These are phyloP conservation scores for Boletus eberwhitei DNA, from an alignment of 768 basidiomycete genomes.

Conservation along the genomic window DNA sequence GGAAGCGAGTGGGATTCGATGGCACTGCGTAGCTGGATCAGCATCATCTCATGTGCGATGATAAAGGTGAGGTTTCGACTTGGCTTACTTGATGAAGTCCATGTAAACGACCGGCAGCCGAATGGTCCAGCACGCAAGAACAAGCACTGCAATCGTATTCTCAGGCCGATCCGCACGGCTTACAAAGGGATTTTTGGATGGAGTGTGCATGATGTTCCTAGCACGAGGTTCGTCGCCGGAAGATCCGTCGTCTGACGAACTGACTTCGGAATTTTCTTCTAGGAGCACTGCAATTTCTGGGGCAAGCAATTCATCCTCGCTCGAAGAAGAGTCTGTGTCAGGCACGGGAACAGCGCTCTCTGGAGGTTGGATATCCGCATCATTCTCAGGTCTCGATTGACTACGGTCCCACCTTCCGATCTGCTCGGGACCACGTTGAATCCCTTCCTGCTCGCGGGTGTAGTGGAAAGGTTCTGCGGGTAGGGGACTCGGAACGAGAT, in stretches of 20 bases:
- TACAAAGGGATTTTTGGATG: constrained; percentile 16
- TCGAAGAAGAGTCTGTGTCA: constrained; percentile 11
- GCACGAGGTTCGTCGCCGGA: constrained; percentile 13
- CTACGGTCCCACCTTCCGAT: not conserved
- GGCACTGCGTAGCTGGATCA: constrained; percentile 42
- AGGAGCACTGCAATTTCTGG: constrained; percentile 41
- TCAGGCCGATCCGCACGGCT: constrained; percentile 38
- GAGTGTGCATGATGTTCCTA: constrained; percentile 3
- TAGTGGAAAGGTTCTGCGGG: constrained; percentile 57
- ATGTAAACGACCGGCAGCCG: constrained; percentile 71
- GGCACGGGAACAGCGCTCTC: constrained; percentile 10
- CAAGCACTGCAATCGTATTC: constrained; percentile 62
- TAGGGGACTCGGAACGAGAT: constrained; percentile 55
- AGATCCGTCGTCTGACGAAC: constrained; percentile 29
- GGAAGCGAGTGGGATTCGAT: constrained; percentile 77
- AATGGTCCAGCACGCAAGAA: constrained; percentile 76
- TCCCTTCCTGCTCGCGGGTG: constrained; percentile 36
- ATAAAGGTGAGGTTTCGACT: not conserved
- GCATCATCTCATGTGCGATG: not conserved
- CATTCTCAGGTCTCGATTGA: constrained; percentile 18
- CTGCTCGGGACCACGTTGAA: constrained; percentile 9
- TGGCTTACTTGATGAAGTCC: constrained; percentile 68
- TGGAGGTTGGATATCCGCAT: constrained; percentile 1
- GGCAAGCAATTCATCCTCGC: constrained; percentile 24
- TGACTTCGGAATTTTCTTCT: constrained; percentile 37